A percentile compares a stretch with the other conserved stretches of the same genome.
These are phyloP conservation scores for Talaromyces funiculosus DNA, from an alignment of 2,329 filamentous ascomycete genomes.

Conservation along the genomic window DNA sequence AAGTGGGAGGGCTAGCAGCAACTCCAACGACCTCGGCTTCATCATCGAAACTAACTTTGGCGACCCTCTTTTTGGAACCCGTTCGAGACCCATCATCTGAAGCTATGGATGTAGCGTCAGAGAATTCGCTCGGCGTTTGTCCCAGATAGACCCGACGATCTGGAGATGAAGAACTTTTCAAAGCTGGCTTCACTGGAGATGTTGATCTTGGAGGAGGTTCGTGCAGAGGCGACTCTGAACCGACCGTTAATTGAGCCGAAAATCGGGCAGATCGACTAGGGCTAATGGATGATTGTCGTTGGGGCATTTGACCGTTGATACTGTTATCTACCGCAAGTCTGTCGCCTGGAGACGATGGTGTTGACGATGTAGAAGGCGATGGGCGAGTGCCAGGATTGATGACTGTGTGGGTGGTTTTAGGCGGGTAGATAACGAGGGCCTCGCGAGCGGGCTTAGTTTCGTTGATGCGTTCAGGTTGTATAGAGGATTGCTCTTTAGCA, in stretches of 20 bases:
- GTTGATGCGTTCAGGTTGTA: not conserved
- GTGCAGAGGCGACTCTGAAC: constrained; percentile 46
- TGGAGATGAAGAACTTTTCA: constrained; percentile 50
- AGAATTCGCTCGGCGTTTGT: constrained; percentile 48
- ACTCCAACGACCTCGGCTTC: constrained; percentile 47
- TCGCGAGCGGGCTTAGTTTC: not conserved
- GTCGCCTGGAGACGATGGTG: constrained; percentile 10
- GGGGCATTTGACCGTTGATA: not conserved
- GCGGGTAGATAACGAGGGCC: not conserved
- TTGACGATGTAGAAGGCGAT: constrained; percentile 13
- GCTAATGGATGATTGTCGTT: constrained; percentile 28
- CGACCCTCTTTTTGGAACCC: constrained; percentile 47
- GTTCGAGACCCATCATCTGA: constrained; percentile 40
- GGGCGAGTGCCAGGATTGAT: not conserved
- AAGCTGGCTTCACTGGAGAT: constrained; percentile 57
- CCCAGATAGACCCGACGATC: constrained; percentile 24
- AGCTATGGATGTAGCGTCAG: constrained; percentile 49
- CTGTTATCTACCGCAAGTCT: constrained; percentile 5
- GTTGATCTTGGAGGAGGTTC: constrained; percentile 55
- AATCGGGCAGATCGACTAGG: constrained; percentile 55
- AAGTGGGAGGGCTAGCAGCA: constrained; percentile 37
- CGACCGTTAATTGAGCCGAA: constrained; percentile 47
- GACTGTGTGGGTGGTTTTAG: constrained; percentile 1
- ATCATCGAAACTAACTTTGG: constrained; percentile 65
- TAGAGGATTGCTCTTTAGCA: not conserved